phyloP scores from a whole-genome alignment of 2,329 filamentous ascomycete genomes.

The Venturia asperata region DNA sequence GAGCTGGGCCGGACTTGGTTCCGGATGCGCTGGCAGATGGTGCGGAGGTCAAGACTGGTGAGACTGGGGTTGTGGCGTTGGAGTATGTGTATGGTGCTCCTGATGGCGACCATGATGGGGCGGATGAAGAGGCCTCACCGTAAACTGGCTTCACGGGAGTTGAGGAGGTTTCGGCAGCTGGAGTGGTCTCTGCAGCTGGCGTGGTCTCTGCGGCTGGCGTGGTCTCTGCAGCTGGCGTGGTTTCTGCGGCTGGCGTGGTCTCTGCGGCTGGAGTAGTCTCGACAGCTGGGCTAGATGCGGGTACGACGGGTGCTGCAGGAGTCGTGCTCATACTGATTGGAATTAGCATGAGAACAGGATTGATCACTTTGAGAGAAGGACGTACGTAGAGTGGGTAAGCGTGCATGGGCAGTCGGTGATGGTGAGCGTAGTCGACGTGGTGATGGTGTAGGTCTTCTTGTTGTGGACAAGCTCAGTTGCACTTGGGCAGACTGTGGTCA shows the following conservation, averaged over 20 bases:
- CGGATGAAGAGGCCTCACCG: background rate
- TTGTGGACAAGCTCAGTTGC: conserved; percentile 26
- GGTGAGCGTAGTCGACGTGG: conserved; percentile 20
- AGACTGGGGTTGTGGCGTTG: conserved; percentile 8
- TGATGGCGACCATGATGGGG: background rate
- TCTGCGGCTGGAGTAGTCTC: background rate
- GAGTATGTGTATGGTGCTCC: conserved; percentile 12
- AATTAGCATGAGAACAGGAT: conserved; percentile 4
- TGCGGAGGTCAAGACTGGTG: background rate
- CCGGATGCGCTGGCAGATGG: conserved; percentile 18
- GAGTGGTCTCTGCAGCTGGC: background rate
- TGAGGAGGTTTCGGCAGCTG: background rate
- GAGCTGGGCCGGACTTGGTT: conserved; percentile 22
- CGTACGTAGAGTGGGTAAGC: conserved; percentile 24
- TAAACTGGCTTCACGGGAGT: background rate
- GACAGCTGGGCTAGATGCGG: background rate
- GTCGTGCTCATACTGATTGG: conserved; percentile 9
- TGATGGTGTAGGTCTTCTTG: conserved; percentile 31
- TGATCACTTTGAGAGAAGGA: conserved; percentile 16
- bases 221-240: background rate
- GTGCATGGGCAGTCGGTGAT: conserved; percentile 28
- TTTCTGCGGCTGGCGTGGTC: background rate
- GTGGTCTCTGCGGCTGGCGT: background rate
- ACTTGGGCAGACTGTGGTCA: conserved; percentile 27
- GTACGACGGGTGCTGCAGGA: conserved; percentile 13